Conservation (phyloP, 2,329 filamentous ascomycete genomes). For the Pyrenophora teres region DNA sequence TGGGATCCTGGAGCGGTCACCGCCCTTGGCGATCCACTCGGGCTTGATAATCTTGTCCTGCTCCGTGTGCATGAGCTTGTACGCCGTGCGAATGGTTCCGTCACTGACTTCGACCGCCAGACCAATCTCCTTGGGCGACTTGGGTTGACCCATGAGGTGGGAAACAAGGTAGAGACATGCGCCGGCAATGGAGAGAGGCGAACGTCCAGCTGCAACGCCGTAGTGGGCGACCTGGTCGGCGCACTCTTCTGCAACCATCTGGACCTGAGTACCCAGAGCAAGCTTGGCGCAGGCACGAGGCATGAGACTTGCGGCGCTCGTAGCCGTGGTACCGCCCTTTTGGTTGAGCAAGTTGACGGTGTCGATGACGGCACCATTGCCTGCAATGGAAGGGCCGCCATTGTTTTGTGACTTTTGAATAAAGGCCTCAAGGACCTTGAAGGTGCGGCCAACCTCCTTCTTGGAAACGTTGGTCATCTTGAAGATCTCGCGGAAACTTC, state of each 20-base stretch:
- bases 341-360: slow-evolving; percentile 64
- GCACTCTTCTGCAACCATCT: slow-evolving; percentile 78
- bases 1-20: slow-evolving; percentile 73
- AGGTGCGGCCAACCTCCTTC: slow-evolving; percentile 95
- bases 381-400: slow-evolving; percentile 29
- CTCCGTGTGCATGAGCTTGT: slow-evolving; percentile 81
- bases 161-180: slow-evolving; percentile 97
- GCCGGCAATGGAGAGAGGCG: slow-evolving; percentile 89
- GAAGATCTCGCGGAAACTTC: slow-evolving; percentile 94
- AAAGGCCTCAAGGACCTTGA: slow-evolving; percentile 90
- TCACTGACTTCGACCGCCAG: slow-evolving; percentile 87
- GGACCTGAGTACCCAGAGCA: slow-evolving; percentile 73
- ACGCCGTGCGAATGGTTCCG: slow-evolving; percentile 93
- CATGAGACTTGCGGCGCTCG: slow-evolving; percentile 82
- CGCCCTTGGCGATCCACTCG: slow-evolving; percentile 75
- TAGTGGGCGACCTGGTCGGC: slow-evolving; percentile 77
- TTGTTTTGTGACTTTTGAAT: slow-evolving; percentile 66
- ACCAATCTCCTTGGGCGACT: slow-evolving; percentile 85
- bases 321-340: slow-evolving; percentile 68
- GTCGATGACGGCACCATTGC: slow-evolving; percentile 51
- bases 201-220: slow-evolving; percentile 85
- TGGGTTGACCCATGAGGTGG: slow-evolving; percentile 78
- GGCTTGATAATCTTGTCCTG: slow-evolving; percentile 74
- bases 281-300: slow-evolving; percentile 88
- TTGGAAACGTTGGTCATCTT: slow-evolving; percentile 91